Evolutionary conservation across 1,139 yeast genomes (phyloP), one percentile per base, ranked within the genome.

Genomic region (Pichia sp.): DNA sequence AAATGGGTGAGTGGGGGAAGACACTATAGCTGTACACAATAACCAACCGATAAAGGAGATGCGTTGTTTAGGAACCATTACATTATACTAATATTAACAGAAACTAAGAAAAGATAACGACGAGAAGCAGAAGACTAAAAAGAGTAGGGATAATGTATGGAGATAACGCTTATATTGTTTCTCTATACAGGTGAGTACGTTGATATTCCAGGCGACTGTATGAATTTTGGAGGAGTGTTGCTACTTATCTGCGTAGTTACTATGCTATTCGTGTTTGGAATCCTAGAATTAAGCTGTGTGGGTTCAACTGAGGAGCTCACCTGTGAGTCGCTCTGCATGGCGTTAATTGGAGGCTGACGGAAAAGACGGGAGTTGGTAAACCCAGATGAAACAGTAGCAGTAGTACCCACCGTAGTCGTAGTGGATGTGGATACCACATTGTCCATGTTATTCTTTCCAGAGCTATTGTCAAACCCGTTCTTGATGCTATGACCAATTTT

Each of bases 91-190:
- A 31, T 16, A 31, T 2, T 31, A n/a, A n/a, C n/a, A n/a, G n/a
- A 9, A 31, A 31, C 16, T 31, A 37, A 43, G 46, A 28, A 43
- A 43, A 43, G 46, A 43, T 43, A 43, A 43, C 46, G 23, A 18
- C 46, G 22, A 12, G 16, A n/a, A n/a, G n/a, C n/a, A 28, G 16
- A 30, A 28, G 31, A 13, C 9, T 13, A 42, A 10, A 26, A 13
- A 12, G 19, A 42, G 10, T n/a, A 21, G 36, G 18, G 2, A 19
- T 6, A 4, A n/a, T n/a, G n/a, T n/a, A n/a, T n/a, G n/a, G n/a
- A n/a, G n/a, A n/a, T n/a, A n/a, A n/a, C n/a, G n/a, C n/a, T n/a
- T n/a, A n/a, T n/a, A n/a, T n/a, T n/a, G n/a, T n/a, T n/a, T n/a
- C n/a, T n/a, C 21, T 30, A 43, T 7, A 43, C 37, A 4, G 46